Evolutionary conservation across 495 filamentous ascomycete species (phyloP).

Genomic region (Trichoderma virens): DNA sequence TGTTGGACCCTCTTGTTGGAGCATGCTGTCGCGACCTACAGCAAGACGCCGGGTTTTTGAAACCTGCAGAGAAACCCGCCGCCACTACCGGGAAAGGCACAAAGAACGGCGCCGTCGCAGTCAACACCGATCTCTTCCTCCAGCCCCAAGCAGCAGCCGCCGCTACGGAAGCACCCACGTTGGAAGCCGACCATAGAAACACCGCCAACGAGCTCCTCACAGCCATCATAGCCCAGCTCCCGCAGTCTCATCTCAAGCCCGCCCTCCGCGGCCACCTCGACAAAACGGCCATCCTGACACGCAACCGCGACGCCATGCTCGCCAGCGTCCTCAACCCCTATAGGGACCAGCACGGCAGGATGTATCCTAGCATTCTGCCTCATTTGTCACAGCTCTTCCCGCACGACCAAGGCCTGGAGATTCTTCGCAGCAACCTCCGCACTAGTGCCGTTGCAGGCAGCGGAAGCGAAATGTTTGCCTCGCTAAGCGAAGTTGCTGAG

Average conservation of each 20-base stretch:
- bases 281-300: conserved; percentile 63
- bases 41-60: conserved; percentile 33
- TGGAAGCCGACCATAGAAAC: conserved; percentile 15
- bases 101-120: conserved; percentile 29
- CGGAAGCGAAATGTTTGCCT: conserved; percentile 9
- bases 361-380: conserved; percentile 64
- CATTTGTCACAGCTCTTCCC: conserved; percentile 58
- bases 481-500: conserved; percentile 45
- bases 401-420: conserved; percentile 57
- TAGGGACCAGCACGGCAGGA: conserved; percentile 47
- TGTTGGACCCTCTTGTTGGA: conserved; percentile 49
- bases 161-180: background rate
- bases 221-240: conserved; percentile 49
- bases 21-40: conserved; percentile 58
- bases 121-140: conserved; percentile 50
- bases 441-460: conserved; percentile 28
- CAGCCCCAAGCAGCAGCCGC: conserved; percentile 11
- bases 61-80: conserved; percentile 18
- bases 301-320: conserved; percentile 59
- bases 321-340: conserved; percentile 74
- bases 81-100: conserved; percentile 16
- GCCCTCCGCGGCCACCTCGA: conserved; percentile 65
- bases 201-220: conserved; percentile 57
- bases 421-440: conserved; percentile 50
- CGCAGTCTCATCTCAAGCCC: conserved; percentile 51